A percentile compares a stretch with the other conserved stretches of the same genome.
Evolutionary conservation across 139 green algal species (phyloP).

Genomic region (Deuterostichococcus epilithicus): DNA sequence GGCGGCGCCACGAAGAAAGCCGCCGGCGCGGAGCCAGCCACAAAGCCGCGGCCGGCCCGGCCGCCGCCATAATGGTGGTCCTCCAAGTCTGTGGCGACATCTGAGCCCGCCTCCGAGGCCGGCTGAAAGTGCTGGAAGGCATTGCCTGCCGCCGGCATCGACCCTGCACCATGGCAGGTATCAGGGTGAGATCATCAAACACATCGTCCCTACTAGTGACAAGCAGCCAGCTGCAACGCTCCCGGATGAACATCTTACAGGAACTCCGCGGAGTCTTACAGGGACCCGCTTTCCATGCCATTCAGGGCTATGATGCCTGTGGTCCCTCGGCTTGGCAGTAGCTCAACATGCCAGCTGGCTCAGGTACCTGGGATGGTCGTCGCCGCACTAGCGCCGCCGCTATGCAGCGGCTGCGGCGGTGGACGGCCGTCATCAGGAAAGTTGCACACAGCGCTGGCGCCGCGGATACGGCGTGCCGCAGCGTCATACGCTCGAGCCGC

Average conservation of each 20-base stretch:
- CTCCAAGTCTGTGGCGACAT: neutral
- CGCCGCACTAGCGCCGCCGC: neutral
- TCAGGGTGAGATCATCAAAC: too few species aligned
- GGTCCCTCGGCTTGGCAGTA: too few species aligned
- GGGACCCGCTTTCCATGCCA: too few species aligned
- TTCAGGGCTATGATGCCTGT: too few species aligned
- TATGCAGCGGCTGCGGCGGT: slow-evolving; percentile 1
- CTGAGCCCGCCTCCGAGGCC: neutral
- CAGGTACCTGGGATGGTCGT: neutral
- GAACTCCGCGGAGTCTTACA: too few species aligned
- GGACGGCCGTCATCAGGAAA: slow-evolving; percentile 38
- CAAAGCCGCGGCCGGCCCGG: neutral
- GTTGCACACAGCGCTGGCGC: slow-evolving; percentile 69
- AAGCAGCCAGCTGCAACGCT: too few species aligned
- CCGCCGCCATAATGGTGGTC: neutral
- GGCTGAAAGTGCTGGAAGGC: neutral
- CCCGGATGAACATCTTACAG: too few species aligned
- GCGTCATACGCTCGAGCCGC: slow-evolving; percentile 81
- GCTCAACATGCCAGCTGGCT: neutral
- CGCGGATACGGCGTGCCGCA: slow-evolving; percentile 74
- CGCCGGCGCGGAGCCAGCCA: neutral
- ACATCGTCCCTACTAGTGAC: too few species aligned
- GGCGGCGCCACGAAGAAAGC: neutral
- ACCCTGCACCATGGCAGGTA: neutral
- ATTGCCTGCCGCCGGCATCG: neutral